A percentile compares a stretch with the other conserved stretches of the same genome.
These are phyloP conservation scores for Lactarius akahatsu DNA, from an alignment of 768 basidiomycete species.

Conservation along the genomic window DNA sequence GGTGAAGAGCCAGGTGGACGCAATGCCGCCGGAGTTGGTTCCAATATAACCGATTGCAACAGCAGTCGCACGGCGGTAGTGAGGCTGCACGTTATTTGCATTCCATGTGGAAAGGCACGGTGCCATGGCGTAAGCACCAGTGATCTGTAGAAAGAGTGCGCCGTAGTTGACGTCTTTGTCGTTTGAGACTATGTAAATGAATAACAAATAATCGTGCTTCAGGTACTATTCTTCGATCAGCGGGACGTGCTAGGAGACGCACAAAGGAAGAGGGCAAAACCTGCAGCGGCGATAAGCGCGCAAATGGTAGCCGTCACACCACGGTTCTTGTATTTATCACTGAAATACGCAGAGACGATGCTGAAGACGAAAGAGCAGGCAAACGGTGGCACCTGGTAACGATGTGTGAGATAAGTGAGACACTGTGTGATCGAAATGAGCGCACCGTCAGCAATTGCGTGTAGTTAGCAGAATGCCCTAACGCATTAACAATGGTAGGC, in stretches of 20 bases:
- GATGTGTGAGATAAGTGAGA: neutral
- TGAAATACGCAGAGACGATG: slow-evolving; percentile 26
- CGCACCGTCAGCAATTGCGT: slow-evolving; percentile 36
- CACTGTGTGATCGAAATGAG: neutral
- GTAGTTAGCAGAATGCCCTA: slow-evolving; percentile 34
- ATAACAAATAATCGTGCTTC: neutral
- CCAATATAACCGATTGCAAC: slow-evolving; percentile 33
- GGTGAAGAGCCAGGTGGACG: slow-evolving; percentile 25
- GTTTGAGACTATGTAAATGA: slow-evolving; percentile 20
- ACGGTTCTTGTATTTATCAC: slow-evolving; percentile 27
- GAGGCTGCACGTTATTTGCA: slow-evolving; percentile 37
- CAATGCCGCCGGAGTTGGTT: slow-evolving; percentile 28
- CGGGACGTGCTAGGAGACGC: neutral
- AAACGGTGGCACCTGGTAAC: slow-evolving; percentile 35
- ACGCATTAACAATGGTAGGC: slow-evolving; percentile 33
- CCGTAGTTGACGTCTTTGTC: slow-evolving; percentile 32
- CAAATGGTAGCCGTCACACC: slow-evolving; percentile 23
- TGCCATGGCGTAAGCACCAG: slow-evolving; percentile 34
- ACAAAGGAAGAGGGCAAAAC: slow-evolving; percentile 29
- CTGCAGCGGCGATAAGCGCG: slow-evolving; percentile 23
- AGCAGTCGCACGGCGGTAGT: slow-evolving; percentile 35
- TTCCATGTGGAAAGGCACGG: slow-evolving; percentile 33
- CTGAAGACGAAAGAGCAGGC: slow-evolving; percentile 33
- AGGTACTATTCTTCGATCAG: neutral
- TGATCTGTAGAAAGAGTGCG: slow-evolving; percentile 36